Percentiles rank a stretch among this genome's conserved stretches.
These are phyloP conservation scores for Stropharia rugosoannulata DNA, from an alignment of 768 basidiomycete species.

Conservation along the genomic window DNA sequence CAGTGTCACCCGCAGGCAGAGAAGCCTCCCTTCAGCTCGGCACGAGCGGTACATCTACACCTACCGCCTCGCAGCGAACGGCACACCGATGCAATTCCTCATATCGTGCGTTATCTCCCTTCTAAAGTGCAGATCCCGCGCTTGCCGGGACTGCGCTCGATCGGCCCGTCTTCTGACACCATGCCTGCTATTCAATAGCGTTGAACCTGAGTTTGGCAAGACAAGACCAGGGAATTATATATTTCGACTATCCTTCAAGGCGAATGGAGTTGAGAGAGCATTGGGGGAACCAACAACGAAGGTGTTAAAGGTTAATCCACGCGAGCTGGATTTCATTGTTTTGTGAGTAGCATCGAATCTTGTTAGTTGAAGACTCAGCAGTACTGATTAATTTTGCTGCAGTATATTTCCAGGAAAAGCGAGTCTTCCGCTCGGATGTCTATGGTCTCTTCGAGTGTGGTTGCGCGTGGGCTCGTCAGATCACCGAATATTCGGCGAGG, in stretches of 20 bases:
- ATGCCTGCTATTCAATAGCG: slow-evolving; percentile 26
- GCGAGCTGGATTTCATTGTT: slow-evolving; percentile 55
- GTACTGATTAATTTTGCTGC: neutral
- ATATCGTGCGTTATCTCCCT: slow-evolving; percentile 43
- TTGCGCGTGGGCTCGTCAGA: slow-evolving; percentile 55
- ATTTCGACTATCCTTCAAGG: slow-evolving; percentile 54
- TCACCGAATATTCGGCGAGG: slow-evolving; percentile 62
- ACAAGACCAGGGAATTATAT: slow-evolving; percentile 46
- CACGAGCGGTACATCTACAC: slow-evolving; percentile 52
- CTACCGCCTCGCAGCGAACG: slow-evolving; percentile 44
- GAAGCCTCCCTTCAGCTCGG: slow-evolving; percentile 22
- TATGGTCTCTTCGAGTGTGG: slow-evolving; percentile 66
- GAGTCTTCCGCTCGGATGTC: slow-evolving; percentile 49
- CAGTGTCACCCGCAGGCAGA: slow-evolving; percentile 19
- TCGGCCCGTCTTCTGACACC: neutral
- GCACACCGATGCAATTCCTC: slow-evolving; percentile 45
- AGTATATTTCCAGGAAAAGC: slow-evolving; percentile 63
- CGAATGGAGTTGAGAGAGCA: slow-evolving; percentile 53
- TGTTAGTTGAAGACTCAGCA: neutral
- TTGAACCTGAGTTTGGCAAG: slow-evolving; percentile 41
- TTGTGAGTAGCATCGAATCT: slow-evolving; percentile 42
- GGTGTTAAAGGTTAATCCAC: slow-evolving; percentile 51
- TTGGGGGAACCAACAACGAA: slow-evolving; percentile 47
- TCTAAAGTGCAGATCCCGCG: neutral
- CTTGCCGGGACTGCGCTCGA: neutral